These are phyloP conservation scores for Lentinula aciculospora DNA, from an alignment of 768 basidiomycete species.

Conservation along the genomic window DNA sequence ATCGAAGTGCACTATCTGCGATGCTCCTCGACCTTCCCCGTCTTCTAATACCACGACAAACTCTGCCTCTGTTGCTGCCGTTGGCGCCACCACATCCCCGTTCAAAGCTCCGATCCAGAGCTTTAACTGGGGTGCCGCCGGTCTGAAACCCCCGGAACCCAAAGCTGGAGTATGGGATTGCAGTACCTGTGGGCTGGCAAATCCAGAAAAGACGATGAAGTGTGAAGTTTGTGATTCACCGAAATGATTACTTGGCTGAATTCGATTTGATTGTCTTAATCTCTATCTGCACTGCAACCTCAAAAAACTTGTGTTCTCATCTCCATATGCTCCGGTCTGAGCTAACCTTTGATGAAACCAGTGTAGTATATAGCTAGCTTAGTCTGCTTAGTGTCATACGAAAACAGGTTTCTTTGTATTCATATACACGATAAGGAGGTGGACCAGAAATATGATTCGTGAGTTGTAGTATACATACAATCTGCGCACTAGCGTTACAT, in stretches of 20 bases:
- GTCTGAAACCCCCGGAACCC: conserved; percentile 17
- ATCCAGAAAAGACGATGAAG: conserved; percentile 8
- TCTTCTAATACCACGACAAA: neutral
- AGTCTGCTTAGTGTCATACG: too few relatives aligned
- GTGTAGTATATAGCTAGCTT: too few relatives aligned
- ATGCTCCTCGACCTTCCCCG: conserved; percentile 17
- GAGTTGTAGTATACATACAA: conserved; percentile 2
- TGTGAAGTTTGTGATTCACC: conserved; percentile 16
- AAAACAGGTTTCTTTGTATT: too few relatives aligned
- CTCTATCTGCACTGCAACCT: too few relatives aligned
- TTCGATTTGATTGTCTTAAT: too few relatives aligned
- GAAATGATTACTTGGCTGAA: neutral
- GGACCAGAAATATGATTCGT: neutral
- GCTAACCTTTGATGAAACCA: too few relatives aligned
- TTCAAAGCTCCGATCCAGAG: conserved; percentile 7
- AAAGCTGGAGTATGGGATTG: conserved; percentile 32
- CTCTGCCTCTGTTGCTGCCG: neutral
- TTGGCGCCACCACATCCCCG: neutral
- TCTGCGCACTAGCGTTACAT: neutral
- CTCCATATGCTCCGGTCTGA: too few relatives aligned
- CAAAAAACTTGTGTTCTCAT: too few relatives aligned
- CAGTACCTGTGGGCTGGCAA: conserved; percentile 20
- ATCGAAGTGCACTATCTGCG: conserved; percentile 44
- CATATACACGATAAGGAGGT: neutral
- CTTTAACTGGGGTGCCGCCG: conserved; percentile 36